Conservation (phyloP, 2,329 filamentous ascomycete species). For the Diaporthe vexans region DNA sequence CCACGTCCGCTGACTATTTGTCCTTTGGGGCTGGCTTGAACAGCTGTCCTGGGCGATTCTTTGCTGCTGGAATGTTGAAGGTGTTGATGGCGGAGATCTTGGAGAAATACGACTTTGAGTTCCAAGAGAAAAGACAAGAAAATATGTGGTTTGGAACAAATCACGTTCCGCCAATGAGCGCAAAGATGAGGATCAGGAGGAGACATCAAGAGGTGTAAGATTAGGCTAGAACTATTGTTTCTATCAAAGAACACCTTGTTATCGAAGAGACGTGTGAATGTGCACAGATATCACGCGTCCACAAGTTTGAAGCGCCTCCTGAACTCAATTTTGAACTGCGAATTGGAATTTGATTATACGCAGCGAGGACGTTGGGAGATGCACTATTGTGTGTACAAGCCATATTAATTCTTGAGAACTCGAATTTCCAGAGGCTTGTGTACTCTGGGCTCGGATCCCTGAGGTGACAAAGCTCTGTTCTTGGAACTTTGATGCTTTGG, state of each 20-base stretch:
- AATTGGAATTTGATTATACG: neutral
- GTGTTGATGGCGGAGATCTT: slow-evolving; percentile 48
- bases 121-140: slow-evolving; percentile 46
- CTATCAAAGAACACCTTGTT: neutral
- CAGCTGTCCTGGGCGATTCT: slow-evolving; percentile 57
- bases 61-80: slow-evolving; percentile 55
- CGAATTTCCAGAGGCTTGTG: slow-evolving; percentile 3
- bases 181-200: slow-evolving; percentile 47
- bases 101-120: slow-evolving; percentile 47
- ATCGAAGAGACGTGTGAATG: slow-evolving; percentile 1
- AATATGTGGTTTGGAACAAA: slow-evolving; percentile 51
- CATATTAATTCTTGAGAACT: neutral
- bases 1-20: slow-evolving; percentile 50
- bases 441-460: neutral
- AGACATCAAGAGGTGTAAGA: slow-evolving; percentile 39
- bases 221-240: neutral
- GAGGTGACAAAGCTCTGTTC: slow-evolving; percentile 4
- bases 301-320: neutral
- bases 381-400: neutral
- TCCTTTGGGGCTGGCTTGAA: slow-evolving; percentile 56
- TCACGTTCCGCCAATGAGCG: slow-evolving; percentile 48
- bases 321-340: neutral
- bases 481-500: slow-evolving; percentile 10
- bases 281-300: neutral
- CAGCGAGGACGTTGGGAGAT: neutral